phyloP scores from a whole-genome alignment of 2,329 filamentous ascomycete species.

The Hypoxylon sp. region DNA sequence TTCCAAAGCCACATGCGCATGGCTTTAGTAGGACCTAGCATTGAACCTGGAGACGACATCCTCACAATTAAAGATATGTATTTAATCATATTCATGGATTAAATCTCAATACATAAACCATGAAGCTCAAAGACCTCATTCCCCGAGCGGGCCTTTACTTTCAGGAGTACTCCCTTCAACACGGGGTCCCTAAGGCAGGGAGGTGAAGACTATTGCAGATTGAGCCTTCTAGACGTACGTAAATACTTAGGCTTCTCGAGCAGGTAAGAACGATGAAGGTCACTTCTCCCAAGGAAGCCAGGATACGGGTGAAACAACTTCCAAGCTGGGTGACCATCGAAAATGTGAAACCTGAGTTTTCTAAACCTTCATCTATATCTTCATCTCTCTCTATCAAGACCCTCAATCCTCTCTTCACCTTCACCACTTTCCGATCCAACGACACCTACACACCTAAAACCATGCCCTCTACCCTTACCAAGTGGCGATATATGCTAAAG shows the following conservation, averaged over 20 bases:
- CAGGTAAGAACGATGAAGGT: background rate
- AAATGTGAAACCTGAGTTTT: background rate
- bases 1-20: conserved; percentile 14
- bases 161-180: background rate
- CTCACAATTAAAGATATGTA: background rate
- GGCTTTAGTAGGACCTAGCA: background rate
- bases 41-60: background rate
- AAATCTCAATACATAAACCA: background rate
- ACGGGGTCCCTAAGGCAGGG: background rate
- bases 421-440: conserved; percentile 3
- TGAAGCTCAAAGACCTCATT: background rate
- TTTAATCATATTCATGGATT: background rate
- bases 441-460: conserved; percentile 31
- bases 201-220: background rate
- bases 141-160: background rate
- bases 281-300: background rate
- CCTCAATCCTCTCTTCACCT: background rate
- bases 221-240: background rate
- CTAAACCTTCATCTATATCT: conserved; percentile 6
- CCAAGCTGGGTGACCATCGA: background rate
- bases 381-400: conserved; percentile 6
- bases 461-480: conserved; percentile 44
- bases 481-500: conserved; percentile 45
- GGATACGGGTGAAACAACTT: background rate
- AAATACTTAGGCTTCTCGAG: background rate